These are phyloP conservation scores for Arabidopsis hybrid DNA, from an alignment of 441 rosid genomes.

Conservation along the genomic window DNA sequence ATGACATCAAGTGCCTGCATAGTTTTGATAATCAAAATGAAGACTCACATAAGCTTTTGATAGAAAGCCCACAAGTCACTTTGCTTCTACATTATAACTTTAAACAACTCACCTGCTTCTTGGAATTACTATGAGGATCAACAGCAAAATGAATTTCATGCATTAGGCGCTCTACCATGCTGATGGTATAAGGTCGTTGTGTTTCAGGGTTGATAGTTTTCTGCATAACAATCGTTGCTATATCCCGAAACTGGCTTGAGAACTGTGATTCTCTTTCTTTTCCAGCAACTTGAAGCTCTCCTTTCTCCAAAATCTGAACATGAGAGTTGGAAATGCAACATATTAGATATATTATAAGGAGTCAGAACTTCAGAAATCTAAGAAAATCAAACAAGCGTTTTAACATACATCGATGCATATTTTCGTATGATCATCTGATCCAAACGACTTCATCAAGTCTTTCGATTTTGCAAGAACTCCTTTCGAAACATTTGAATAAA, in stretches of 20 bases:
- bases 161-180: conserved; percentile 94
- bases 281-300: conserved; percentile 99
- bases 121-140: conserved; percentile 86
- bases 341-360: neutral
- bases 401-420: conserved; percentile 82
- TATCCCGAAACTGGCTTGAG: conserved; percentile 92
- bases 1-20: conserved; percentile 91
- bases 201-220: conserved; percentile 94
- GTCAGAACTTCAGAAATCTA: neutral
- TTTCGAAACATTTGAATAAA: conserved; percentile 88
- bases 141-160: conserved; percentile 96
- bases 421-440: conserved; percentile 80
- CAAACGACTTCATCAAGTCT: conserved; percentile 73
- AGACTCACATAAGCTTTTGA: neutral
- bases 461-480: conserved; percentile 94
- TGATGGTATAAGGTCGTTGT: conserved; percentile 91
- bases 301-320: conserved; percentile 86
- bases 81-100: neutral
- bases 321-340: conserved; percentile 1
- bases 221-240: conserved; percentile 96
- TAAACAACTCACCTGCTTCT: conserved; percentile 75
- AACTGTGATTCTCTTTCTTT: conserved; percentile 96
- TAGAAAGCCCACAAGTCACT: conserved; percentile 3
- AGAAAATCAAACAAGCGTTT: neutral
- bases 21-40: conserved; percentile 22